Conservation (phyloP, 148 eudicot species). For the Silene uniflora region DNA sequence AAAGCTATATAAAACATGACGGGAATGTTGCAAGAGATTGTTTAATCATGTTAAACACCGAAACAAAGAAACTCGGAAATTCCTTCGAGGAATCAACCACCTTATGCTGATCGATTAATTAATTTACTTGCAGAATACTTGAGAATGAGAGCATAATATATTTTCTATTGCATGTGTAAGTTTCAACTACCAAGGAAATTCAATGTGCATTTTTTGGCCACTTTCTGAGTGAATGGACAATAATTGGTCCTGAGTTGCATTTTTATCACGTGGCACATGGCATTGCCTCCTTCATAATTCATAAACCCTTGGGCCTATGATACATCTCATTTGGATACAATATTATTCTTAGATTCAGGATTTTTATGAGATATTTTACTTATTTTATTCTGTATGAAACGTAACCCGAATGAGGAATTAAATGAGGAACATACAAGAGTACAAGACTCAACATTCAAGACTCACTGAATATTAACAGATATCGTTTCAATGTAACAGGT, state of each 20-base stretch:
- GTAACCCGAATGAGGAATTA: no score
- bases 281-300: conserved; percentile 15
- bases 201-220: background rate
- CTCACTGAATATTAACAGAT: no score
- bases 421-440: no score
- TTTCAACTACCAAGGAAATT: background rate
- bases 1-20: background rate
- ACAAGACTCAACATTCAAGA: no score
- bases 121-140: background rate
- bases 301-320: background rate
- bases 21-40: background rate
- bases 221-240: background rate
- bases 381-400: no score
- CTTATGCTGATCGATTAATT: conserved; percentile 10
- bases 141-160: background rate
- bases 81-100: background rate
- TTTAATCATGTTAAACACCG: background rate
- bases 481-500: conserved; percentile 43
- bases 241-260: conserved; percentile 8
- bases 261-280: conserved; percentile 22
- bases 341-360: background rate
- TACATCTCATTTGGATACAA: no score
- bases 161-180: conserved; percentile 12
- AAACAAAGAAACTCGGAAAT: conserved; percentile 1
- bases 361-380: no score